phyloP scores from a whole-genome alignment of 2,329 filamentous ascomycete genomes.

The Pseudocercospora fijiensis region DNA sequence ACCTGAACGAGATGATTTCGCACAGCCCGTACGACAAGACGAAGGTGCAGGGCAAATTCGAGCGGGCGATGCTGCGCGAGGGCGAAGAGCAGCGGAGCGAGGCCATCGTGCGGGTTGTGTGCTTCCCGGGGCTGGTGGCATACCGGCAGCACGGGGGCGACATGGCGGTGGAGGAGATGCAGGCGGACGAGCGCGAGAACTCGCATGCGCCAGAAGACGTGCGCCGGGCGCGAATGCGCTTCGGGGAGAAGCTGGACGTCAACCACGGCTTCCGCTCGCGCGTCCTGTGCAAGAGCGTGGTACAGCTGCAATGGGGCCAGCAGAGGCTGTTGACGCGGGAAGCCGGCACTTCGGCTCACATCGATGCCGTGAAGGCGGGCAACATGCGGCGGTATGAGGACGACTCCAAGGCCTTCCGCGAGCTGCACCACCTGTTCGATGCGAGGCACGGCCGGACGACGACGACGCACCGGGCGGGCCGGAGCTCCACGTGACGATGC shows the following conservation, averaged over 20 bases:
- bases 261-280: constrained; percentile 33
- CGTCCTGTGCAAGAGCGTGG: constrained; percentile 32
- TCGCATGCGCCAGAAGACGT: constrained; percentile 16
- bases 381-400: constrained; percentile 35
- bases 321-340: constrained; percentile 34
- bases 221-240: neutral
- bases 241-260: constrained; percentile 15
- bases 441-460: neutral
- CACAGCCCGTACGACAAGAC: constrained; percentile 29
- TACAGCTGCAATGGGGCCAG: constrained; percentile 34
- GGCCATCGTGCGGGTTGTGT: constrained; percentile 34
- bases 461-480: neutral
- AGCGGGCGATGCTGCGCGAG: constrained; percentile 24
- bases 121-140: constrained; percentile 31
- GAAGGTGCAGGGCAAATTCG: constrained; percentile 13
- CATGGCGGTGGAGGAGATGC: constrained; percentile 25
- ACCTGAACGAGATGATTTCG: constrained; percentile 30
- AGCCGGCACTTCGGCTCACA: constrained; percentile 32
- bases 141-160: constrained; percentile 33
- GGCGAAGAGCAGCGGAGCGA: constrained; percentile 22
- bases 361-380: constrained; percentile 29
- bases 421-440: constrained; percentile 27
- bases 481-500: neutral
- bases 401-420: constrained; percentile 37
- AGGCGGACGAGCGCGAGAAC: constrained; percentile 16